Percentiles rank a stretch among this genome's conserved stretches.
Conservation (phyloP, 441 rosid species). For the Adansonia rubrostipa region DNA sequence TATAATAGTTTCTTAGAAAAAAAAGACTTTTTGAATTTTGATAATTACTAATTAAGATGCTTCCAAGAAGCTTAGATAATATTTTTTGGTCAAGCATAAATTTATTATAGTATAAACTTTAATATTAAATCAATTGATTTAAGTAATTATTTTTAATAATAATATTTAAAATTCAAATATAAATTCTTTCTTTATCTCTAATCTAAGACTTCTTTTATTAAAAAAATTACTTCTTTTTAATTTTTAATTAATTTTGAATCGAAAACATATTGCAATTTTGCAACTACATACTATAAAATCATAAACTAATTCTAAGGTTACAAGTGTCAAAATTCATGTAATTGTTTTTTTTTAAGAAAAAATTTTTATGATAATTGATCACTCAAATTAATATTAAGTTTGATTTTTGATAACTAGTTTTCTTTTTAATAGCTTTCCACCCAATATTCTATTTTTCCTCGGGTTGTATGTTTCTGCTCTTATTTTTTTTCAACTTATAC, state of each 20-base stretch:
- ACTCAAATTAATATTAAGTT: background rate
- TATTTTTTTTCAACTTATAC: too few relatives aligned
- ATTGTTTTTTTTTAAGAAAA: background rate
- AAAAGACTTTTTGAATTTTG: background rate
- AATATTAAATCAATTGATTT: too few relatives aligned
- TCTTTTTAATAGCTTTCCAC: too few relatives aligned
- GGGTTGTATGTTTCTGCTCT: too few relatives aligned
- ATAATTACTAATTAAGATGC: background rate
- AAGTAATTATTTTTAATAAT: too few relatives aligned
- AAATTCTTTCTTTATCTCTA: too few relatives aligned
- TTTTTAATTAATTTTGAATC: background rate
- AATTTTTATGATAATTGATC: too few relatives aligned
- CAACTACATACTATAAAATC: background rate
- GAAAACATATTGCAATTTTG: background rate
- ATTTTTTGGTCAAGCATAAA: background rate
- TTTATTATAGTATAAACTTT: too few relatives aligned
- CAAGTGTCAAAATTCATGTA: background rate
- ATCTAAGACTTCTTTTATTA: too few relatives aligned
- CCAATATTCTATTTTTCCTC: too few relatives aligned
- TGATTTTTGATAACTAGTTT: background rate
- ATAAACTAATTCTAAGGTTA: background rate
- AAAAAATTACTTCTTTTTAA: background rate
- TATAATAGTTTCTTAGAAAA: background rate
- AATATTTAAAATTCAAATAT: too few relatives aligned
- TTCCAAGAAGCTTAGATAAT: background rate